Percentiles rank a stretch among this genome's conserved stretches.
phyloP scores from a whole-genome alignment of 2,329 filamentous ascomycete species.

The Colletotrichum truncatum region DNA sequence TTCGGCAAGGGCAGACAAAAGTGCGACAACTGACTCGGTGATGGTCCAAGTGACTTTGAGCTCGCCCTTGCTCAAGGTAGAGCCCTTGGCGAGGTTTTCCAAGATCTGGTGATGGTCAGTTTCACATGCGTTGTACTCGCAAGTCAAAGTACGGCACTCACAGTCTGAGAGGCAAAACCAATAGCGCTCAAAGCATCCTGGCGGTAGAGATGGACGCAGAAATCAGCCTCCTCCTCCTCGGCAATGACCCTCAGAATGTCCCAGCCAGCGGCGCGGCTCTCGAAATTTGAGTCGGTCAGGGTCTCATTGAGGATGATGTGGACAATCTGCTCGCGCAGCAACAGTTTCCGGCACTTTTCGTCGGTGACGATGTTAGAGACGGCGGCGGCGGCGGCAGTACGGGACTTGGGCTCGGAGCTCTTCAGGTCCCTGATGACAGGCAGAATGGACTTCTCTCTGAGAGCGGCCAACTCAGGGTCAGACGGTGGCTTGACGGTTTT shows the following conservation, averaged over 20 bases:
- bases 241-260: slow-evolving; percentile 69
- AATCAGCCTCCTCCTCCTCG: slow-evolving; percentile 72
- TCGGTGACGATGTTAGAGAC: slow-evolving; percentile 72
- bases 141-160: slow-evolving; percentile 42
- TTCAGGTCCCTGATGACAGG: slow-evolving; percentile 70
- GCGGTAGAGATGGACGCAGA: slow-evolving; percentile 72
- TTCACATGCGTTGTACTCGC: background rate
- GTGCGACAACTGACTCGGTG: slow-evolving; percentile 59
- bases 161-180: slow-evolving; percentile 62
- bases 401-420: slow-evolving; percentile 66
- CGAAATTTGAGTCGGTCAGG: slow-evolving; percentile 68
- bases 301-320: slow-evolving; percentile 71
- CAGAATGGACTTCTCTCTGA: slow-evolving; percentile 70
- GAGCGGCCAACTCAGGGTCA: slow-evolving; percentile 70
- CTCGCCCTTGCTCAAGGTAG: slow-evolving; percentile 59
- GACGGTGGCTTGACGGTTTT: slow-evolving; percentile 69
- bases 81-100: slow-evolving; percentile 51
- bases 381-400: slow-evolving; percentile 66
- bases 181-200: slow-evolving; percentile 70
- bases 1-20: slow-evolving; percentile 64
- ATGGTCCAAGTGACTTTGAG: slow-evolving; percentile 64
- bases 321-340: slow-evolving; percentile 73
- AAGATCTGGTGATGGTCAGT: slow-evolving; percentile 45
- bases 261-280: slow-evolving; percentile 74
- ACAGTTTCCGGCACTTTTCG: slow-evolving; percentile 68